These are phyloP conservation scores for Colletotrichum cuscutae DNA, from an alignment of 2,329 filamentous ascomycete genomes.

Conservation along the genomic window DNA sequence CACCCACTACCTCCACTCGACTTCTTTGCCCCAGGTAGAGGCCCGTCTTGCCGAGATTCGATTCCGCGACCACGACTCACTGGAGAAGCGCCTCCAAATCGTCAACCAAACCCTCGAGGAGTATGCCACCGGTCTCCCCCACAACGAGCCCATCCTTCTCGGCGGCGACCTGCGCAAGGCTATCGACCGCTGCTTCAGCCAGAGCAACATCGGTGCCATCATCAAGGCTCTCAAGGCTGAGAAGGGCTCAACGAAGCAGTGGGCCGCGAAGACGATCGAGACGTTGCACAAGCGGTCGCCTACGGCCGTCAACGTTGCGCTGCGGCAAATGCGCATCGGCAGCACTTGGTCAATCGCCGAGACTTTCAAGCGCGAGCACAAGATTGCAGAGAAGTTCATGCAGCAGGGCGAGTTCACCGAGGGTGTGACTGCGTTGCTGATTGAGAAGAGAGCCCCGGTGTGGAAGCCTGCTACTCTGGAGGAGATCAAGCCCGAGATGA, in stretches of 20 bases:
- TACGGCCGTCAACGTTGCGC: constrained; percentile 84
- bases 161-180: constrained; percentile 77
- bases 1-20: constrained; percentile 96
- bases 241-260: constrained; percentile 66
- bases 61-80: constrained; percentile 80
- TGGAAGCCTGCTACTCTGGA: constrained; percentile 82
- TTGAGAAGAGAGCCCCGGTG: constrained; percentile 74
- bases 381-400: constrained; percentile 91
- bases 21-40: constrained; percentile 83
- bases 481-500: constrained; percentile 66
- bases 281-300: constrained; percentile 85
- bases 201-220: constrained; percentile 76
- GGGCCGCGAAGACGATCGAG: constrained; percentile 81
- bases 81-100: constrained; percentile 71
- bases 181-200: constrained; percentile 85
- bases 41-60: constrained; percentile 87
- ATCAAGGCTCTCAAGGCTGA: constrained; percentile 72
- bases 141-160: constrained; percentile 74
- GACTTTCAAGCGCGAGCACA: constrained; percentile 86
- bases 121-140: constrained; percentile 86
- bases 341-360: constrained; percentile 82
- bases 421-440: constrained; percentile 85
- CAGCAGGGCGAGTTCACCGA: constrained; percentile 88
- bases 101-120: constrained; percentile 93
- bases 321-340: constrained; percentile 84